Evolutionary conservation across 768 basidiomycete species (phyloP), one percentile per base, ranked within the genome.

Genomic region (Boletus rex-veris): DNA sequence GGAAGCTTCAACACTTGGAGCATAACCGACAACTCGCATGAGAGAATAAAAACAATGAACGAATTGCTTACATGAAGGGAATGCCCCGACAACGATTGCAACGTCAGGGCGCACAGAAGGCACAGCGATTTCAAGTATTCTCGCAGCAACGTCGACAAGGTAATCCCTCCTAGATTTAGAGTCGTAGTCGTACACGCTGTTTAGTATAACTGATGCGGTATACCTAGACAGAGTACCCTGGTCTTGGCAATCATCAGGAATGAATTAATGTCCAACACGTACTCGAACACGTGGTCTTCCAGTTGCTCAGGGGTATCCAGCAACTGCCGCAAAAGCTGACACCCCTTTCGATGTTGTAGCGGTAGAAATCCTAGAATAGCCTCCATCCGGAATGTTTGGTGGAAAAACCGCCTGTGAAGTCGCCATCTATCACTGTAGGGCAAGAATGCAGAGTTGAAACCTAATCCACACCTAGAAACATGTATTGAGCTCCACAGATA

Each of bases 221-320:
- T 55, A 58, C 21, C 9, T 58, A 5, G 16, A 35, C 5, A 38
- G 16, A 38, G 11, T 38, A 38, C n/a, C 5, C 16, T 7, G 14
- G 14, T n/a, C 14, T 15, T n/a, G 14, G 37, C 14, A 38, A 7
- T 38, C 14, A 16, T 36, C 15, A 15, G 5, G 15, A 36, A 16
- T 2, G 14, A 9, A 18, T 19, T 35, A 1, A 10, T 4, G 4
- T 41, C 9, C 2, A 28, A 6, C 12, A 48, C 55, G 4, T 19
- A 59, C 76, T 72, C 67, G 18, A 65, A 61, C 7, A 73, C 45
- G 45, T 73, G 71, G 11, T 64, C 64, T 7, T 63, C 42, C 30
- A 72, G 21, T 2, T 21, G 21, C 21, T 21, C 21, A 21, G 21
- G 55, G 42, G 66, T 57, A 15, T 71, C 69, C 6, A 31, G 26